phyloP scores from a whole-genome alignment of 495 filamentous ascomycete genomes.

The Lophium mytilinum region DNA sequence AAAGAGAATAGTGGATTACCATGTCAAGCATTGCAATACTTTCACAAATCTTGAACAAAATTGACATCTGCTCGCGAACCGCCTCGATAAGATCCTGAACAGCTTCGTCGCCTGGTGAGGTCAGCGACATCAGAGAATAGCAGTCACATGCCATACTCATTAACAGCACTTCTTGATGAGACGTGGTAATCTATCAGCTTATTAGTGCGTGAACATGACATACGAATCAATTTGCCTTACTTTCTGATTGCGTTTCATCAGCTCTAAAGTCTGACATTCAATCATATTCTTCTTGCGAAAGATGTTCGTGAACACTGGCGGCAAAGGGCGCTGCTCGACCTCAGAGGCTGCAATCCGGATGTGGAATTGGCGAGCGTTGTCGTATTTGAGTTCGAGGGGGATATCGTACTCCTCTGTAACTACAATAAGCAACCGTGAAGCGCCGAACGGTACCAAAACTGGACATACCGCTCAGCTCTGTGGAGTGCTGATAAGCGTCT shows the following conservation, averaged over 20 bases:
- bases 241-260: conserved; percentile 56
- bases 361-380: conserved; percentile 70
- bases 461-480: conserved; percentile 50
- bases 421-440: not conserved
- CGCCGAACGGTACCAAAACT: not conserved
- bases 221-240: not conserved
- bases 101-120: conserved; percentile 43
- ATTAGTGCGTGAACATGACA: not conserved
- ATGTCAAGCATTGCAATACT: conserved; percentile 88
- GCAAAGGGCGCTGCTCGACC: conserved; percentile 52
- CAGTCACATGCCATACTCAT: conserved; percentile 45
- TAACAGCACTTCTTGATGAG: conserved; percentile 70
- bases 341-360: conserved; percentile 59
- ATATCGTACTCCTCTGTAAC: conserved; percentile 50
- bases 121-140: not conserved
- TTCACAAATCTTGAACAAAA: conserved; percentile 72
- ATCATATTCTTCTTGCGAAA: conserved; percentile 62
- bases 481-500: conserved; percentile 64
- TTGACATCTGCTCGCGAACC: conserved; percentile 57
- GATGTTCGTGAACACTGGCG: conserved; percentile 70
- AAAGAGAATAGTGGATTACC: conserved; percentile 37
- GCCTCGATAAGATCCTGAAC: conserved; percentile 61
- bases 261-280: conserved; percentile 77
- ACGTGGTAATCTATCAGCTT: conserved; percentile 52
- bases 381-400: conserved; percentile 60